Evolutionary conservation across 2,329 filamentous ascomycete species (phyloP).

Genomic region (Penicillium thymicola): DNA sequence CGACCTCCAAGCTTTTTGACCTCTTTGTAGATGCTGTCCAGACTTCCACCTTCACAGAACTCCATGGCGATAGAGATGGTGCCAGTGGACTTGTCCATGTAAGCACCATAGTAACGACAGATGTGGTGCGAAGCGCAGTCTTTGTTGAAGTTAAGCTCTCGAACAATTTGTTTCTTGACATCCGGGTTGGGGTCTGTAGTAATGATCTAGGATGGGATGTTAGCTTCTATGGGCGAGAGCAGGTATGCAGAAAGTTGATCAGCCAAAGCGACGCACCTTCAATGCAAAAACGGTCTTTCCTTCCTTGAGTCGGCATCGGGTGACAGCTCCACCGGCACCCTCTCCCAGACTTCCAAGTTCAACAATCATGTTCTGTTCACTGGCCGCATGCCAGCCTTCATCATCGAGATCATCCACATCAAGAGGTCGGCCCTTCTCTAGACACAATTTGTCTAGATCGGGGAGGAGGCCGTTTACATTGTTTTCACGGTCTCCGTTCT

Average conservation of each 20-base stretch:
- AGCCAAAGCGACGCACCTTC: conserved; percentile 62
- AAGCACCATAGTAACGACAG: conserved; percentile 95
- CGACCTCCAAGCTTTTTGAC: conserved; percentile 92
- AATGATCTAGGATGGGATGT: conserved; percentile 66
- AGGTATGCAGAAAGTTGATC: neutral
- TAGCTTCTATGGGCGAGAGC: conserved; percentile 5
- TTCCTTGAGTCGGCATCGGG: conserved; percentile 80
- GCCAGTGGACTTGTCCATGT: conserved; percentile 90
- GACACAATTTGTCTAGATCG: conserved; percentile 72
- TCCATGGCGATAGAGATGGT: conserved; percentile 99
- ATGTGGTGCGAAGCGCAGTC: conserved; percentile 94
- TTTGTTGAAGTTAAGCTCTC: conserved; percentile 97
- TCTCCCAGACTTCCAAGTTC: conserved; percentile 90
- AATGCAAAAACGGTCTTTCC: conserved; percentile 94
- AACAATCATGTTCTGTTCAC: conserved; percentile 79
- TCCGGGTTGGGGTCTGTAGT: conserved; percentile 97
- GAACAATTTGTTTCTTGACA: conserved; percentile 96
- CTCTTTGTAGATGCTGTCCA: conserved; percentile 96
- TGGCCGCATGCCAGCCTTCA: conserved; percentile 91
- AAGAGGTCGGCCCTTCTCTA: conserved; percentile 76
- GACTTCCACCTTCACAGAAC: conserved; percentile 92
- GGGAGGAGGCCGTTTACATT: conserved; percentile 74
- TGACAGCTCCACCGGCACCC: conserved; percentile 93
- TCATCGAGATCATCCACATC: conserved; percentile 96
- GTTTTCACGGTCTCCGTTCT: conserved; percentile 75